A percentile compares a stretch with the other conserved stretches of the same genome.
Conservation (phyloP, 2,329 filamentous ascomycete genomes). For the Ceratocystis papillata region DNA sequence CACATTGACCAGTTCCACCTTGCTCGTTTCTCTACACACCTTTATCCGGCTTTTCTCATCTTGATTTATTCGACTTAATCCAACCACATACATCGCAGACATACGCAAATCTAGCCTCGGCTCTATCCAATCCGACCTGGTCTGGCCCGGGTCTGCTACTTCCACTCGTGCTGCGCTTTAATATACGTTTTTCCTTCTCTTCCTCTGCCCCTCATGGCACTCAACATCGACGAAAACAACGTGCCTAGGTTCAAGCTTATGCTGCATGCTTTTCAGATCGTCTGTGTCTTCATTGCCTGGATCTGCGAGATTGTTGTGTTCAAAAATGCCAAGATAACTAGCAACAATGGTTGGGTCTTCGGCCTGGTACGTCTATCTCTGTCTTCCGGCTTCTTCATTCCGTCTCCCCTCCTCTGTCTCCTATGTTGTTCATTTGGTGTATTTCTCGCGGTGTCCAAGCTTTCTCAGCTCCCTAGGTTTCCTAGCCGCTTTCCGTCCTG, state of each 20-base stretch:
- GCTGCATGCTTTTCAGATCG: constrained; percentile 46
- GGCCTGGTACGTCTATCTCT: constrained; percentile 42
- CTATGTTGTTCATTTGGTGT: neutral
- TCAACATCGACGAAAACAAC: constrained; percentile 19
- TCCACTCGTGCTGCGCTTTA: neutral
- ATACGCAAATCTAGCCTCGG: too few species aligned
- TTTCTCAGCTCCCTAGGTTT: neutral
- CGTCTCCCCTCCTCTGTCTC: neutral
- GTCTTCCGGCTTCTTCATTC: neutral
- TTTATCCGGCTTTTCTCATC: too few species aligned
- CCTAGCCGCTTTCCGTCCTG: neutral
- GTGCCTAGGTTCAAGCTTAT: constrained; percentile 47
- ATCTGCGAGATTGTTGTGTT: constrained; percentile 51
- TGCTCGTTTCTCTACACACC: too few species aligned
- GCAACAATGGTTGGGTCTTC: constrained; percentile 53
- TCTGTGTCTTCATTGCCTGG: constrained; percentile 47
- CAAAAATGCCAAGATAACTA: constrained; percentile 41
- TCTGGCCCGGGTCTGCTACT: neutral
- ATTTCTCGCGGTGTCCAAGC: neutral
- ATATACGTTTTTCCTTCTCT: neutral
- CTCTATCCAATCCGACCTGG: neutral
- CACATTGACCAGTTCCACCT: too few species aligned
- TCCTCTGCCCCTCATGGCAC: neutral
- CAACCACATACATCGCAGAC: too few species aligned
- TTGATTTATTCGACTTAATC: too few species aligned